These are phyloP conservation scores for Rubia balearica DNA, from an alignment of 305 asterid species.

Conservation along the genomic window DNA sequence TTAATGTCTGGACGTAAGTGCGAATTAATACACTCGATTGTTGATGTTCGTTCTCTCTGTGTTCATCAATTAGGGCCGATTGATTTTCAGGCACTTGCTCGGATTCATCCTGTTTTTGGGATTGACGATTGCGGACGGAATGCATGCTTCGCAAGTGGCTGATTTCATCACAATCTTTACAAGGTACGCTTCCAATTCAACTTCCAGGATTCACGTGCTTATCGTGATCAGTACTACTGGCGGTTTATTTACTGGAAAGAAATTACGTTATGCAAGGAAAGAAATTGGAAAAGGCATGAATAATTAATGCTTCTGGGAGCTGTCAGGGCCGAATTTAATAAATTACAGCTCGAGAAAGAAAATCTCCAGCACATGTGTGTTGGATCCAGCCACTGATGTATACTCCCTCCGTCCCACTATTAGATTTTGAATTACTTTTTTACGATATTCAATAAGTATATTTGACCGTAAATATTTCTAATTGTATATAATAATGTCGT, in stretches of 20 bases:
- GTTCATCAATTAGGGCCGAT: background rate
- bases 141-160: conserved; percentile 57
- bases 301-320: background rate
- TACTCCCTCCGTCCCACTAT: no score
- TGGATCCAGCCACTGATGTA: background rate
- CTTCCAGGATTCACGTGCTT: background rate
- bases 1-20: conserved; percentile 93
- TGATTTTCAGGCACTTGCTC: conserved; percentile 68
- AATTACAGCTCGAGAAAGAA: conserved; percentile 13
- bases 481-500: no score
- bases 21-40: background rate
- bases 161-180: conserved; percentile 66
- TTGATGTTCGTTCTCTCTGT: background rate
- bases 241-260: background rate
- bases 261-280: background rate
- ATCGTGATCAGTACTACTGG: background rate
- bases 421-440: no score
- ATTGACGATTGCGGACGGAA: conserved; percentile 52
- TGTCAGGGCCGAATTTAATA: background rate
- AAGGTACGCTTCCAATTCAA: conserved; percentile 34
- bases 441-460: no score
- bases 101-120: conserved; percentile 69
- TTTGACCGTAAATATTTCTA: no score
- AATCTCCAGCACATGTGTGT: background rate
- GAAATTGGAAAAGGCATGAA: background rate